These are phyloP conservation scores for Chloris gayana DNA, from an alignment of 176 grass and related monocot species.

Conservation along the genomic window DNA sequence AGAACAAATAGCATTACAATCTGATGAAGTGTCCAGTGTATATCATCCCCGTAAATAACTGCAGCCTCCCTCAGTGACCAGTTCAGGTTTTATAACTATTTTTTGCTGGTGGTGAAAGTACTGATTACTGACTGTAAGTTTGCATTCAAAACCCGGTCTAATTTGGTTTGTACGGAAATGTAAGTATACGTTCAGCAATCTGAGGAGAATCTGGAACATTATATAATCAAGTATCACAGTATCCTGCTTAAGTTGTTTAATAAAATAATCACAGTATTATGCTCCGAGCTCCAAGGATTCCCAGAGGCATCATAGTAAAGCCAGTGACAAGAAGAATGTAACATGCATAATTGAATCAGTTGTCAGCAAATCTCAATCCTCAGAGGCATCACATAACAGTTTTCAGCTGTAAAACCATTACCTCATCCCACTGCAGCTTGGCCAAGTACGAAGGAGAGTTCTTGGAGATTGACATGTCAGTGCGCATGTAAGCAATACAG, in stretches of 20 bases:
- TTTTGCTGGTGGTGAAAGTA: neutral
- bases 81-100: neutral
- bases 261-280: neutral
- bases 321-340: neutral
- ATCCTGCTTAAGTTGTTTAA: neutral
- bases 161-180: neutral
- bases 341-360: neutral
- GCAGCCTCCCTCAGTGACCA: neutral
- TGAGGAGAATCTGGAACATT: neutral
- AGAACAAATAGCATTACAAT: neutral
- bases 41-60: neutral
- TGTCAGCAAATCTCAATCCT: neutral
- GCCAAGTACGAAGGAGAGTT: conserved; percentile 85
- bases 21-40: neutral
- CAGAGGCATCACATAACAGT: neutral
- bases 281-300: neutral
- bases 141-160: neutral
- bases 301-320: neutral
- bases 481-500: conserved; percentile 86
- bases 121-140: neutral
- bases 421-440: conserved; percentile 95
- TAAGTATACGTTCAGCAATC: neutral
- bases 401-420: conserved; percentile 27
- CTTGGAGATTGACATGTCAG: conserved; percentile 96
- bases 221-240: neutral